Percentiles rank a stretch among this genome's conserved stretches.
Conservation (phyloP, 176 grass and related monocot species). For the Tillandsia leiboldiana region DNA sequence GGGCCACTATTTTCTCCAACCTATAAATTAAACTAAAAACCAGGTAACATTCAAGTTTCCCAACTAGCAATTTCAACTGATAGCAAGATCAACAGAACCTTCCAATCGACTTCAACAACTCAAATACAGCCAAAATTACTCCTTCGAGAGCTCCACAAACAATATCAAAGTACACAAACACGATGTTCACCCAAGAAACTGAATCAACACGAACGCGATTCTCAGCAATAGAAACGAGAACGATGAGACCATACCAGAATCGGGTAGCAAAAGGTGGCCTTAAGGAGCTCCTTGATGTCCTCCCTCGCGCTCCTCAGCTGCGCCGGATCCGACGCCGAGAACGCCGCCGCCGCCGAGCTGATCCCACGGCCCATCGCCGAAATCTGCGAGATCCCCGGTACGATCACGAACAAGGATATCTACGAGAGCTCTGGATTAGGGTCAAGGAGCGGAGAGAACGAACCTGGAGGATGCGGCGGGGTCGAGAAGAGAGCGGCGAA, state of each 20-base stretch:
- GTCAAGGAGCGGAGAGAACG: background rate
- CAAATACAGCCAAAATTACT: too few species aligned
- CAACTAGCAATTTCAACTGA: background rate
- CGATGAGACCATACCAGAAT: constrained; percentile 50
- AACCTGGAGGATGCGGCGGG: constrained; percentile 22
- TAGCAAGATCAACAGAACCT: background rate
- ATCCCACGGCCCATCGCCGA: constrained; percentile 15
- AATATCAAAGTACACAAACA: background rate
- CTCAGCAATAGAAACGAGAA: too few species aligned
- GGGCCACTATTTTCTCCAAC: background rate
- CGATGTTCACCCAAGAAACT: background rate
- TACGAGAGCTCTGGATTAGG: too few species aligned
- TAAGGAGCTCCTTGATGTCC: constrained; percentile 81
- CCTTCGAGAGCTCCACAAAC: too few species aligned
- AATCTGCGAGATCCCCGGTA: too few species aligned
- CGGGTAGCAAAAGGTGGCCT: constrained; percentile 57
- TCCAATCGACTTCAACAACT: too few species aligned
- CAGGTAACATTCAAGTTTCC: background rate
- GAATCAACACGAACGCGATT: background rate
- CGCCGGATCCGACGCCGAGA: constrained; percentile 39
- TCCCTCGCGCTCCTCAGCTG: constrained; percentile 77
- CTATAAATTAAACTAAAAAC: background rate
- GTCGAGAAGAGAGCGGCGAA: background rate
- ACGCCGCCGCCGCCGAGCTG: constrained; percentile 25
- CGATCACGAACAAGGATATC: too few species aligned